Percentiles rank a stretch among this genome's conserved stretches.
These are phyloP conservation scores for Rhynchospora tenuis DNA, from an alignment of 176 grass and related monocot species.

Conservation along the genomic window DNA sequence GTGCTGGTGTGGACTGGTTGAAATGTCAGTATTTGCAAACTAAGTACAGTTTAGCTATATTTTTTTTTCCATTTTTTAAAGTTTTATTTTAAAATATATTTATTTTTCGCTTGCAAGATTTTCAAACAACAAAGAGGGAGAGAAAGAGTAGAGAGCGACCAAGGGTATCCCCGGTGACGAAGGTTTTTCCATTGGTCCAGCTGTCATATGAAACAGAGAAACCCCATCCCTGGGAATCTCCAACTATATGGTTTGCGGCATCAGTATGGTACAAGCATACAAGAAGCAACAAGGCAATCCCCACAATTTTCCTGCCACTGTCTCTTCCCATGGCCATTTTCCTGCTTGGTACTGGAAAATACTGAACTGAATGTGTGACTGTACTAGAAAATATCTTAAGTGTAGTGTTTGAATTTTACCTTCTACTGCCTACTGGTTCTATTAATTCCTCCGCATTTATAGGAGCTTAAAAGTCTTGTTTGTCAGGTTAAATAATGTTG, in stretches of 20 bases:
- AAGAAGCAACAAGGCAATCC: conserved; percentile 20
- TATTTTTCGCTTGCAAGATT: no score
- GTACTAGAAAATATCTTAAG: not conserved
- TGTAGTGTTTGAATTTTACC: not conserved
- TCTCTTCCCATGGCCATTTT: conserved; percentile 44
- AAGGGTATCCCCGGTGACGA: conserved; percentile 42
- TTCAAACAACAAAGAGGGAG: no score
- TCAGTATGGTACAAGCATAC: not conserved
- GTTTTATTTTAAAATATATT: no score
- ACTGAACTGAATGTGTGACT: not conserved
- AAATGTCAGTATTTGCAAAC: not conserved
- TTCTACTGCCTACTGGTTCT: not conserved
- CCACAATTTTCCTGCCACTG: conserved; percentile 9
- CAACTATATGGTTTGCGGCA: conserved; percentile 47
- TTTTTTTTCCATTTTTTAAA: no score
- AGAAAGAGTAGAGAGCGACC: conserved; percentile 19
- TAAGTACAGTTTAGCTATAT: not conserved
- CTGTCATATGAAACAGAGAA: conserved; percentile 51
- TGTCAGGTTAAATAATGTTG: not conserved
- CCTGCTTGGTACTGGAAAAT: not conserved
- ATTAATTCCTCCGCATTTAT: not conserved
- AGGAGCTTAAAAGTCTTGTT: not conserved
- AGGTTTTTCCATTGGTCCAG: conserved; percentile 42
- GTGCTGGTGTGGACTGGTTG: not conserved
- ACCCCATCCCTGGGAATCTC: conserved; percentile 57